Base-by-base conservation (phyloP, 2,329 filamentous ascomycete species). In the Ceratocystis smalleyi region DNA sequence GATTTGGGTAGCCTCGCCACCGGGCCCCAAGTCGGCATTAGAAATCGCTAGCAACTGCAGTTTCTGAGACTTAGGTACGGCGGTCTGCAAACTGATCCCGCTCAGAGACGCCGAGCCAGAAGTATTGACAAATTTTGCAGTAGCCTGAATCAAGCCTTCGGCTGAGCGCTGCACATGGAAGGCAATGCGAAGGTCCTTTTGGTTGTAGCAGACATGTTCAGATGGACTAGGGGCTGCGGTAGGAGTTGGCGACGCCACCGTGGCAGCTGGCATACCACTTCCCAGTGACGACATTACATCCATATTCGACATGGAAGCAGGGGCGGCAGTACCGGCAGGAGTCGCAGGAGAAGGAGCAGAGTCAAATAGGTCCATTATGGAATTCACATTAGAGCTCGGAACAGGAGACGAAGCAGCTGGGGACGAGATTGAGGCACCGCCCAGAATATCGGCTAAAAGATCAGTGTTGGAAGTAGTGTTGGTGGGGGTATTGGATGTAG, bases 31-130 rank as follows among this genome's bases (percentile, higher is more conserved):
- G 40, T 95, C 89, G 3, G 85, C 77, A 68, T 83, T 89, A 69
- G 89, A 95, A 69, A 99, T 96, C 66, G 87, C 89, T 73, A 95
- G 87, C 68, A 99, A 77, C 73, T 96, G 91, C 70, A 99, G 76
- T 73, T 94, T 96, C 76, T 99, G 94, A 55, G 88, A 90, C 76
- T 97, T 99, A 7, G 94, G 94, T 63, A 99, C 94, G 0, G 94
- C 94, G 54, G 92, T 94, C 74, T 99, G 94, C 68, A 99, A 74
- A 30, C 89, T 89, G 35, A 97, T 88, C 57, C 82, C 83, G 17
- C 85, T 85, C 60, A 97, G 78, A 15, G 78, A 76, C 15, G 79
- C 80, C 35, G 86, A 83, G 65, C 80, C 79, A 15, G 85, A 87
- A 0, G 77, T 82, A 74, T 97, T 97, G 47, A 82, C 83, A 79